These are phyloP conservation scores for Malassezia sympodialis DNA, from an alignment of 1,284 basidiomycete species.

Conservation along the genomic window DNA sequence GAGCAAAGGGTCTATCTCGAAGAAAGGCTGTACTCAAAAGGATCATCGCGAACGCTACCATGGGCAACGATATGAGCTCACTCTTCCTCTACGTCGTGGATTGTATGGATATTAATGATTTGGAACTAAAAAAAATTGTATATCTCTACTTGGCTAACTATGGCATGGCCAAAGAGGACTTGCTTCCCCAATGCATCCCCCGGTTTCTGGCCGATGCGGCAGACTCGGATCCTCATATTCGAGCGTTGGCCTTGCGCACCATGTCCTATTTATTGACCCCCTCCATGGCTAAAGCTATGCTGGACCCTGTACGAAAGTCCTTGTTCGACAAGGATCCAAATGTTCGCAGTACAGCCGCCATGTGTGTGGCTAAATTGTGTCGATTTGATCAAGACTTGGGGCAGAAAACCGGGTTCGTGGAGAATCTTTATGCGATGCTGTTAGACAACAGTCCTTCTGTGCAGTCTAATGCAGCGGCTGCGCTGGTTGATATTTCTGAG, in stretches of 20 bases:
- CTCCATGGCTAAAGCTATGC: conserved; percentile 58
- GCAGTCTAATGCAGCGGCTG: conserved; percentile 88
- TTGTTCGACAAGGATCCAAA: conserved; percentile 83
- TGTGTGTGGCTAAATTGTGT: conserved; percentile 83
- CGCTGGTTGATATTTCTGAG: conserved; percentile 78
- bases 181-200: conserved; percentile 74
- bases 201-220: conserved; percentile 85
- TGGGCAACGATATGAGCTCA: conserved; percentile 67
- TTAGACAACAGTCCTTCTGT: conserved; percentile 89
- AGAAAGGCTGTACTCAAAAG: conserved; percentile 45
- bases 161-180: conserved; percentile 73
- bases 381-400: conserved; percentile 70
- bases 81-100: conserved; percentile 74
- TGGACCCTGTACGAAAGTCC: conserved; percentile 74
- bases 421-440: conserved; percentile 73
- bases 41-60: conserved; percentile 48
- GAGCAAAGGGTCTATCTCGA: conserved; percentile 33
- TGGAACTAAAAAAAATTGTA: conserved; percentile 94
- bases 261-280: conserved; percentile 80
- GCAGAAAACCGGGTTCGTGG: conserved; percentile 73
- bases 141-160: conserved; percentile 72
- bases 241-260: conserved; percentile 81
- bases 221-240: conserved; percentile 80
- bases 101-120: conserved; percentile 71
- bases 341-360: conserved; percentile 70